phyloP scores from a whole-genome alignment of 805 yeast genomes.

The Saccharomycopsis sp. region DNA sequence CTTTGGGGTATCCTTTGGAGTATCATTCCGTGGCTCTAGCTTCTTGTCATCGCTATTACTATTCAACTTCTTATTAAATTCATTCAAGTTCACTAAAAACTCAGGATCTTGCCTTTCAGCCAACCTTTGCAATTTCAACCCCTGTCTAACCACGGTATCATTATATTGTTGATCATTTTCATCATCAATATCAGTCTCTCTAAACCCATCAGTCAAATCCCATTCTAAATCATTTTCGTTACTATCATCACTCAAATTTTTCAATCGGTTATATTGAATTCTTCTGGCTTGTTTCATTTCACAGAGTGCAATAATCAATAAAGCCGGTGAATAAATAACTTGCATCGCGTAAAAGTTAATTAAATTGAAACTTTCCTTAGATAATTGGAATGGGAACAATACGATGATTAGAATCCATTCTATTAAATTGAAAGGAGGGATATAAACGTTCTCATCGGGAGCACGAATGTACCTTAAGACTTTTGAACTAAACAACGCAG shows the following conservation, averaged over 20 bases:
- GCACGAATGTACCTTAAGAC: constrained; percentile 80
- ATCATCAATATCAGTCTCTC: constrained; percentile 23
- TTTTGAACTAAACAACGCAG: constrained; percentile 78
- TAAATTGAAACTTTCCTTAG: constrained; percentile 23
- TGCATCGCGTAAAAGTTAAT: constrained; percentile 55
- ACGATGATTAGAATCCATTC: constrained; percentile 39
- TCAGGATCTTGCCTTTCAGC: constrained; percentile 17
- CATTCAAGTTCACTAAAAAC: constrained; percentile 15
- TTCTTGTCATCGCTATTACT: background rate
- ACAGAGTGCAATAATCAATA: constrained; percentile 50
- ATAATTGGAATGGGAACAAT: constrained; percentile 36
- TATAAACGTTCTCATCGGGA: constrained; percentile 78
- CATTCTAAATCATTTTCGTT: constrained; percentile 73
- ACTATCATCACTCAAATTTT: constrained; percentile 66
- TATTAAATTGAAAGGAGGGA: constrained; percentile 75
- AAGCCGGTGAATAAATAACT: constrained; percentile 59
- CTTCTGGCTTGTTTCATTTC: constrained; percentile 65
- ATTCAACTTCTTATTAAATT: constrained; percentile 8
- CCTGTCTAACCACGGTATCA: constrained; percentile 13
- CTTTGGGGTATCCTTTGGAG: background rate
- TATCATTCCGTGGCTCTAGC: background rate
- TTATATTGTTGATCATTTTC: constrained; percentile 8
- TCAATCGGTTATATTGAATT: constrained; percentile 61
- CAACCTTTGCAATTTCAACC: constrained; percentile 7
- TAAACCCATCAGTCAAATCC: constrained; percentile 74